Conservation (phyloP, 495 filamentous ascomycete genomes). For the Annulohypoxylon moriforme region DNA sequence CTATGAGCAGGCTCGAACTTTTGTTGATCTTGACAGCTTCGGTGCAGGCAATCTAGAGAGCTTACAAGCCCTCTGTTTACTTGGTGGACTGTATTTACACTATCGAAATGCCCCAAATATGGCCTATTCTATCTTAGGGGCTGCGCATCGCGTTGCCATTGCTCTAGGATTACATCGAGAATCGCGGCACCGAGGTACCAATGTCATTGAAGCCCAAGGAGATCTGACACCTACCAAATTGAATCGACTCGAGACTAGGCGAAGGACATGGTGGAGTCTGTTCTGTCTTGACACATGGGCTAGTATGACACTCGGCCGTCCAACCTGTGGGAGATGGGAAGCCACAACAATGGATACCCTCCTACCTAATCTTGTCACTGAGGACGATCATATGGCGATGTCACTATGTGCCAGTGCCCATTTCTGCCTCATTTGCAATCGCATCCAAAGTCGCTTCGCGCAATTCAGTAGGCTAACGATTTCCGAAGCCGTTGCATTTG, state of each 20-base stretch:
- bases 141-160: conserved; percentile 43
- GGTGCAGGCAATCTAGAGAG: conserved; percentile 45
- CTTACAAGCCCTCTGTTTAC: conserved; percentile 43
- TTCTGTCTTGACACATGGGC: conserved; percentile 47
- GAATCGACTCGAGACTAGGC: conserved; percentile 34
- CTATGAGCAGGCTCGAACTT: conserved; percentile 41
- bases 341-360: conserved; percentile 35
- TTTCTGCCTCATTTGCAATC: conserved; percentile 43
- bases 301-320: conserved; percentile 44
- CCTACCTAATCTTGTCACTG: conserved; percentile 35
- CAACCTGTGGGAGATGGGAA: conserved; percentile 40
- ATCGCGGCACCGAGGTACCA: conserved; percentile 25
- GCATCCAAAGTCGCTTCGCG: conserved; percentile 43
- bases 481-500: conserved; percentile 33
- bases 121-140: conserved; percentile 47
- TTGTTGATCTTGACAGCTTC: conserved; percentile 44
- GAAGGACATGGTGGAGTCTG: conserved; percentile 47
- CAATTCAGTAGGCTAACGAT: conserved; percentile 37
- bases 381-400: conserved; percentile 39
- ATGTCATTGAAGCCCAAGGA: background rate
- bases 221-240: conserved; percentile 1
- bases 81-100: conserved; percentile 43
- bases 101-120: conserved; percentile 47
- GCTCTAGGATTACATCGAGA: conserved; percentile 45
- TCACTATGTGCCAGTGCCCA: conserved; percentile 34